These are phyloP conservation scores for Linnemannia exigua DNA, from an alignment of 192 early-diverging fungal species.

Conservation along the genomic window DNA sequence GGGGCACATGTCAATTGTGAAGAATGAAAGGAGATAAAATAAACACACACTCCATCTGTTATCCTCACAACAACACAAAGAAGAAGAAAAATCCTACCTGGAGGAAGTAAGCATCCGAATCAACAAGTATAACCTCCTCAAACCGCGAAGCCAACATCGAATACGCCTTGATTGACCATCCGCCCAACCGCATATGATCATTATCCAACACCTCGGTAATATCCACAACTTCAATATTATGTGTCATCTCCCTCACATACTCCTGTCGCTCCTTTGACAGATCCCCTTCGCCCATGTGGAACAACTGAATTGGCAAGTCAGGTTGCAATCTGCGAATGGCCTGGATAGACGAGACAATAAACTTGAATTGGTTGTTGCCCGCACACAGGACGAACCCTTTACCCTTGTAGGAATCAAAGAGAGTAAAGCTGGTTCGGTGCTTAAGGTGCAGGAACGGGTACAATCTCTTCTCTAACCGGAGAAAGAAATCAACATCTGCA, in stretches of 20 bases:
- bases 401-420: constrained; percentile 17
- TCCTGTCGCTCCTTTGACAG: constrained; percentile 38
- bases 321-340: constrained; percentile 61
- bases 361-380: constrained; percentile 63
- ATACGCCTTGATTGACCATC: constrained; percentile 77
- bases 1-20: too few relatives aligned
- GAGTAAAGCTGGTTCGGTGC: constrained; percentile 10
- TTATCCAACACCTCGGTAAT: constrained; percentile 58
- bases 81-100: constrained; percentile 53
- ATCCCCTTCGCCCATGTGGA: constrained; percentile 63
- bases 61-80: constrained; percentile 61
- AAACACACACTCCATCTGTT: too few relatives aligned
- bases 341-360: constrained; percentile 54
- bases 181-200: constrained; percentile 56
- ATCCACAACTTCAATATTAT: constrained; percentile 48
- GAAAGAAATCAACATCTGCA: constrained; percentile 36
- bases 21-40: background rate
- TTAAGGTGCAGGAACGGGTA: constrained; percentile 29
- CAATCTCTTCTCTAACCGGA: constrained; percentile 16
- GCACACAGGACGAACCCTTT: constrained; percentile 63
- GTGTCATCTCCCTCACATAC: constrained; percentile 41
- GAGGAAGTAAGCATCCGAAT: constrained; percentile 75
- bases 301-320: constrained; percentile 70
- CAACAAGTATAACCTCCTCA: constrained; percentile 71
- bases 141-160: constrained; percentile 71